Evolutionary conservation across 1,284 basidiomycete species (phyloP), one percentile per base, ranked within the genome.

Genomic region (Coniferiporia sulphurascens): DNA sequence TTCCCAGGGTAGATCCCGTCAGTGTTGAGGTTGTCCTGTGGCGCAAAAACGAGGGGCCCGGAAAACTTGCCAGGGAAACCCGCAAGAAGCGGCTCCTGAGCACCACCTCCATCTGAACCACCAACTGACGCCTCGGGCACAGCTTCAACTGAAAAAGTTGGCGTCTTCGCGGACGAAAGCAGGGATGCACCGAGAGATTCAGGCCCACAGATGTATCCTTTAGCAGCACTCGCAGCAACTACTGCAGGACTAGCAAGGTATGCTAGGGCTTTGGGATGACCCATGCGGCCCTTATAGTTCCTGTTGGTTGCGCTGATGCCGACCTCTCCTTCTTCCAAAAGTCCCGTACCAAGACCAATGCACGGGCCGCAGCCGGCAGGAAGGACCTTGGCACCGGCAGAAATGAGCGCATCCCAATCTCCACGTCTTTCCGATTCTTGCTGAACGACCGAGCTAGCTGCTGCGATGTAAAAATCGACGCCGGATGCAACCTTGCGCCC

Each of bases 271-370:
- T 95, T 92, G 0, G 97, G 96, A 66, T 89, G 86, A 1, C 96
- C 96, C 96, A 99, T 99, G 9, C 96, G 81, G 4, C 96, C 96
- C 78, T 99, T 99, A 78, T 98, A 99, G 71, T 99, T 99, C 71
- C 96, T 81, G 75, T 99, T 99, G 12, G 96, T 99, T 5, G 97
- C 96, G 66, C 92, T 95, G 71, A 99, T 99, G 0, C 96, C 96
- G 1, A 89, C 88, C 74, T 99, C 83, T 3, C 96, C 96, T 68
- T 98, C 95, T 71, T 98, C 87, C 22, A 99, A 77, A 56, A 99
- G 76, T 13, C 97, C 97, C 1, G 87, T 88, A 3, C 96, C 96
- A 4, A 99, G 81, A 21, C 97, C 97, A 64, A 99, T 99, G 72
- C 97, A 99, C 0, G 96, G 96, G 0, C 96, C 97, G 70, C 97